These are phyloP conservation scores for Lentinus polychrous DNA, from an alignment of 1,284 basidiomycete species.

Conservation along the genomic window DNA sequence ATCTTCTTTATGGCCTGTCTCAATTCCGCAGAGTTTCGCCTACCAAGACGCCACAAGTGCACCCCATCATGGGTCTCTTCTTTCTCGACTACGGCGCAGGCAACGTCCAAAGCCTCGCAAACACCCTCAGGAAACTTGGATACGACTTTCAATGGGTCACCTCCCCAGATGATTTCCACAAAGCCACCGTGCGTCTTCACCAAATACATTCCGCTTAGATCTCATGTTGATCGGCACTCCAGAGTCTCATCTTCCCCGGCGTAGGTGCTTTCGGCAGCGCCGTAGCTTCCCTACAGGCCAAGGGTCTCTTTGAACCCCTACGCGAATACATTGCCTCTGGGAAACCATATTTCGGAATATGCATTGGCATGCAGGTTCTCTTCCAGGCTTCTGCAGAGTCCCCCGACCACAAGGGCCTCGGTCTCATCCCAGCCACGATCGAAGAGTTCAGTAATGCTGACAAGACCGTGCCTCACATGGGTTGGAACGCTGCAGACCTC, in stretches of 20 bases:
- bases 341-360: conserved; percentile 95
- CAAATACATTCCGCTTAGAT: conserved; percentile 5
- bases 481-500: conserved; percentile 82
- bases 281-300: conserved; percentile 67
- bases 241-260: conserved; percentile 98
- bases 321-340: conserved; percentile 83
- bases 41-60: no score
- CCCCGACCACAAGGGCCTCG: conserved; percentile 54
- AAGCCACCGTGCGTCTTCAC: conserved; percentile 73
- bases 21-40: no score
- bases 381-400: conserved; percentile 84
- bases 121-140: conserved; percentile 85
- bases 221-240: conserved; percentile 14
- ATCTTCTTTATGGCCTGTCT: no score
- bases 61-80: conserved; percentile 59
- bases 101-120: conserved; percentile 91
- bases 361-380: conserved; percentile 96
- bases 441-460: conserved; percentile 57
- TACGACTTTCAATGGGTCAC: conserved; percentile 90
- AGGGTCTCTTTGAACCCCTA: conserved; percentile 79
- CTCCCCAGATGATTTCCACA: conserved; percentile 77
- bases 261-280: conserved; percentile 94
- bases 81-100: conserved; percentile 96
- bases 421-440: conserved; percentile 65
- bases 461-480: conserved; percentile 97